Evolutionary conservation across 1,139 yeast genomes (phyloP).

Genomic region (Taphrina flavorubra): DNA sequence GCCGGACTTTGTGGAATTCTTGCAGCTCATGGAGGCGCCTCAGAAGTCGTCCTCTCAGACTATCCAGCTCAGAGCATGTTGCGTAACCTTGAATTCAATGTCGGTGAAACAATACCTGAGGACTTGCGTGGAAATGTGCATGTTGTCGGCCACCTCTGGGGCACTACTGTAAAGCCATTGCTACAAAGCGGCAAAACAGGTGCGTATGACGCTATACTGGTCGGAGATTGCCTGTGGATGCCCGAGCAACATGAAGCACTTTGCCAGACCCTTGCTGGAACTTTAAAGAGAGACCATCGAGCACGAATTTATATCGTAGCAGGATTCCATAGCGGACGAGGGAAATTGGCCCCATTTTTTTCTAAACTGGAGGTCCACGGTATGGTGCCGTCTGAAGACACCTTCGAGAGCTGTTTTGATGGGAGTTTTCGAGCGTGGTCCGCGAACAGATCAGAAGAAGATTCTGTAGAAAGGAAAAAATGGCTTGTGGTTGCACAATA

Average conservation of each 20-base stretch:
- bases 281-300: background rate
- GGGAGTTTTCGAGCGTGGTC: background rate
- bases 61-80: conserved; percentile 24
- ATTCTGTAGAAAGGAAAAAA: conserved; percentile 8
- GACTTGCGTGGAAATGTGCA: background rate
- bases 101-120: background rate
- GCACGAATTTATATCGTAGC: conserved; percentile 28
- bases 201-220: conserved; percentile 15
- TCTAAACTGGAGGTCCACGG: background rate
- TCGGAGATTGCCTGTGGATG: conserved; percentile 37
- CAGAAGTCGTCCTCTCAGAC: conserved; percentile 25
- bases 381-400: background rate
- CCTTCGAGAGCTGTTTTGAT: background rate
- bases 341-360: conserved; percentile 24
- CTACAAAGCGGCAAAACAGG: background rate
- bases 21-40: conserved; percentile 23
- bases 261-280: background rate
- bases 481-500: conserved; percentile 25
- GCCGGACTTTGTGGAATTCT: conserved; percentile 36
- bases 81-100: conserved; percentile 16
- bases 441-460: conserved; percentile 12
- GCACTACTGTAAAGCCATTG: conserved; percentile 8
- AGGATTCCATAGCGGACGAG: conserved; percentile 32
- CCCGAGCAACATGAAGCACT: conserved; percentile 33
- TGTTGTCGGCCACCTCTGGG: conserved; percentile 38